Evolutionary conservation across 257 asterid species (phyloP), one percentile per base, ranked within the genome.

Genomic region (Solanum pennellii): DNA sequence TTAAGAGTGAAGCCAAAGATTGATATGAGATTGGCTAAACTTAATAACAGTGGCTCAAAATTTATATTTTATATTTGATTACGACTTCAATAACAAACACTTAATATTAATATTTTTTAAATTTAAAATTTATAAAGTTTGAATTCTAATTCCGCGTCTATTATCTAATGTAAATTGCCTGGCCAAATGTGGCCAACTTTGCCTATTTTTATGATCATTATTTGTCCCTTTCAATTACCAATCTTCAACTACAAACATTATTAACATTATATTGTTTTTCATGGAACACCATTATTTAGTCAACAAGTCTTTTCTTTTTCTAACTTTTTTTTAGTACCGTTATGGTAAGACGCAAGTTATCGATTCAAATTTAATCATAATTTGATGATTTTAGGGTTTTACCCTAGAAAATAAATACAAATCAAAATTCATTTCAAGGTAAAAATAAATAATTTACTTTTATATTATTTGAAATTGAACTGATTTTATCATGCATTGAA

Each of bases 221-320:
- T 23, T 76, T 76, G 83, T 75, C 83, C 59, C 33, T 75, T 75
- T 75, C 83, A 75, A 41, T 75, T 75, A n/a, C 82, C 59, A 41
- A 76, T 72, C 56, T 75, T 39, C 59, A 76, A 76, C 33, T 23
- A 76, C 23, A 41, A 18, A 49, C 35, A 75, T 47, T 75, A 39
- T 39, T 21, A 75, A 35, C 80, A 73, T 73, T 10, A 25, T 73
- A 23, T 12, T 74, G 31, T 76, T 76, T 76, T 42, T 6, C 23
- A 76, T 42, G 83, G 83, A 77, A 77, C 37, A 23, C 83, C 39
- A 42, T 25, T 75, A 77, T 42, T 15, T 31, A n/a, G 60, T 20
- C 83, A 13, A 76, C 21, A n/a, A 3, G 35, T 60, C 3, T n/a
- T 29, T 69, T 69, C 12, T 71, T 31, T 31, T 71, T 31, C 77